A percentile compares a stretch with the other conserved stretches of the same genome.
These are phyloP conservation scores for Candida incommunis DNA, from an alignment of 805 yeast species.

Conservation along the genomic window DNA sequence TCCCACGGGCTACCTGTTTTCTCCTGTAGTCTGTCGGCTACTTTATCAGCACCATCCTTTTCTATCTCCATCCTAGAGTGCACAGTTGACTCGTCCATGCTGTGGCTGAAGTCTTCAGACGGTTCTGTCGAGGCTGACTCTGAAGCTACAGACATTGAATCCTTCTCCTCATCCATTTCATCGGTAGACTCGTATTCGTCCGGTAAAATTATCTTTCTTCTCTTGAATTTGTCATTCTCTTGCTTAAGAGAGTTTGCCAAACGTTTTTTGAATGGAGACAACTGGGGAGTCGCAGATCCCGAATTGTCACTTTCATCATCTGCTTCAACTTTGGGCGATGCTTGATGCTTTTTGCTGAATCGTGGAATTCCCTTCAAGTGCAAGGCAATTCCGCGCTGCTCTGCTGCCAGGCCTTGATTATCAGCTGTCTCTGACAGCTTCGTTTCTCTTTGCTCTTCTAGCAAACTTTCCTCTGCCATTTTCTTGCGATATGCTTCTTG, in stretches of 20 bases:
- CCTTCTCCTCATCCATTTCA: constrained; percentile 1
- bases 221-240: too few relatives aligned
- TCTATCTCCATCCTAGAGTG: too few relatives aligned
- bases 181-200: constrained; percentile 17
- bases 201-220: constrained; percentile 3
- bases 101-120: too few relatives aligned
- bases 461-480: constrained; percentile 12
- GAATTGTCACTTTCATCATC: constrained; percentile 1
- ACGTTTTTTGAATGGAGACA: not conserved
- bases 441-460: constrained; percentile 15
- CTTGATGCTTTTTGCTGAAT: not conserved
- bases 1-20: constrained; percentile 12
- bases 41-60: too few relatives aligned
- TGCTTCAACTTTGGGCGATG: not conserved
- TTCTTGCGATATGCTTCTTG: constrained; percentile 10
- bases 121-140: too few relatives aligned
- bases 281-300: not conserved
- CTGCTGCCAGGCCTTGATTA: constrained; percentile 3
- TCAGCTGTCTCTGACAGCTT: too few relatives aligned
- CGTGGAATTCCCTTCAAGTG: not conserved
- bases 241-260: too few relatives aligned
- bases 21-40: constrained; percentile 10
- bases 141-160: not conserved
- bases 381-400: not conserved
- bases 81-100: too few relatives aligned